A percentile compares a stretch with the other conserved stretches of the same genome.
Conservation (phyloP, 768 basidiomycete genomes). For the Tricholoma hemisulphureum region DNA sequence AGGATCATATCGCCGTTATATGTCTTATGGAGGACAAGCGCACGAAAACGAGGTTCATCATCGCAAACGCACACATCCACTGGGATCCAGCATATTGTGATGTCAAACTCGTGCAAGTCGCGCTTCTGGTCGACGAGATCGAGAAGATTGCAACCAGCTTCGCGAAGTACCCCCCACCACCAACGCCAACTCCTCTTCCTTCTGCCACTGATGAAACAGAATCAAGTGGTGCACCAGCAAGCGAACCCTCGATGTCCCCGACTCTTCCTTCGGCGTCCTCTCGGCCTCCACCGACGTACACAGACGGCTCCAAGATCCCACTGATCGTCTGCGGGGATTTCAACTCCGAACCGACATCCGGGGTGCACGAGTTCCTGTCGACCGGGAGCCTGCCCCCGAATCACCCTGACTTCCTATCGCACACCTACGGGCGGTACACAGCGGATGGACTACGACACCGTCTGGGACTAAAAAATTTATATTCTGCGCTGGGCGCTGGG, state of each 20-base stretch:
- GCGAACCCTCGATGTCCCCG: conserved; percentile 11
- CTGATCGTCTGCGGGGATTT: conserved; percentile 92
- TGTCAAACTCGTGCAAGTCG: conserved; percentile 97
- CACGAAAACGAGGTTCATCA: conserved; percentile 84
- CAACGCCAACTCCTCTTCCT: conserved; percentile 39
- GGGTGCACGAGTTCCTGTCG: conserved; percentile 88
- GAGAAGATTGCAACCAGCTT: conserved; percentile 87
- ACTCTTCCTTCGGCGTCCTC: conserved; percentile 24
- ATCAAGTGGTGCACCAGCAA: conserved; percentile 9
- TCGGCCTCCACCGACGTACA: conserved; percentile 65
- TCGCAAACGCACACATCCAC: conserved; percentile 88
- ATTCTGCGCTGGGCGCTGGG: conserved; percentile 48
- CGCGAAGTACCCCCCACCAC: conserved; percentile 71
- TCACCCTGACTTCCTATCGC: conserved; percentile 90
- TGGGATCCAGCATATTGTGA: conserved; percentile 94
- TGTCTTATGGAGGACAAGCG: conserved; percentile 82
- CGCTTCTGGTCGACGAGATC: conserved; percentile 87
- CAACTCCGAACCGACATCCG: conserved; percentile 84
- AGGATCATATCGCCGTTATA: conserved; percentile 90
- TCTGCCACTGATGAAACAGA: conserved; percentile 22
- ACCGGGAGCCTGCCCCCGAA: conserved; percentile 65
- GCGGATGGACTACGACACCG: conserved; percentile 80
- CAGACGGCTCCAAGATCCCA: conserved; percentile 88
- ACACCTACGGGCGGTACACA: conserved; percentile 92
- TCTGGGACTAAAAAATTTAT: conserved; percentile 82